A percentile compares a stretch with the other conserved stretches of the same genome.
These are phyloP conservation scores for Fusarium vanettenii DNA, from an alignment of 2,329 filamentous ascomycete genomes.

Conservation along the genomic window DNA sequence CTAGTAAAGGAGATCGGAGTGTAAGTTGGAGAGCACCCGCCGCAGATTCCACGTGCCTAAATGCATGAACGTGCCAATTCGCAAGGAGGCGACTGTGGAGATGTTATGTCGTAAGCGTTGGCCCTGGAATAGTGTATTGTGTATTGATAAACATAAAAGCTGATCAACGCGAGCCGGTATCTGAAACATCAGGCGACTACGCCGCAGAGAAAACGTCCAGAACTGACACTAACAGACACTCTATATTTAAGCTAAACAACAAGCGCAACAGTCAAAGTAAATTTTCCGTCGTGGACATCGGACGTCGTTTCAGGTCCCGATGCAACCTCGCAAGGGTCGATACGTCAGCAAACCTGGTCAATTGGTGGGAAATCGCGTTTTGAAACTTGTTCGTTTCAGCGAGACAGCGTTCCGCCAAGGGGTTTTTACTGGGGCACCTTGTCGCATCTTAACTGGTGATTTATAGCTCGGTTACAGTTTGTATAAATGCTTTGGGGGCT, in stretches of 20 bases:
- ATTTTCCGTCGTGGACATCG: neutral
- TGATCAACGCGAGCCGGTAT: neutral
- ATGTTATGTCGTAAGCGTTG: no score
- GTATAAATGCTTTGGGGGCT: neutral
- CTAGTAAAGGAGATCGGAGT: no score
- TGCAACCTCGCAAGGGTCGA: neutral
- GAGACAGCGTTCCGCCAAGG: neutral
- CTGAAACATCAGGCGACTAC: neutral
- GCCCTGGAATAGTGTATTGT: no score
- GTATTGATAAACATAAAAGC: no score
- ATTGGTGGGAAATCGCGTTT: constrained; percentile 10
- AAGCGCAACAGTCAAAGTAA: neutral
- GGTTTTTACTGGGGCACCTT: neutral
- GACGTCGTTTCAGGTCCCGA: neutral
- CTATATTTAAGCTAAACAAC: neutral
- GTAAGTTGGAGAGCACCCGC: no score
- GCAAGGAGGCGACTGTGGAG: no score
- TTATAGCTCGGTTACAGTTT: neutral
- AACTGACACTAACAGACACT: neutral
- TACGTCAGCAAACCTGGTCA: neutral
- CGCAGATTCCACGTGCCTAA: no score
- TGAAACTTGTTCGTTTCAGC: constrained; percentile 2
- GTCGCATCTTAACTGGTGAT: neutral
- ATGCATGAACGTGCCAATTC: no score
- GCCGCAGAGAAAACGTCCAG: neutral